Evolutionary conservation across 768 basidiomycete species (phyloP).

Genomic region (Lactifluus subvellereus): DNA sequence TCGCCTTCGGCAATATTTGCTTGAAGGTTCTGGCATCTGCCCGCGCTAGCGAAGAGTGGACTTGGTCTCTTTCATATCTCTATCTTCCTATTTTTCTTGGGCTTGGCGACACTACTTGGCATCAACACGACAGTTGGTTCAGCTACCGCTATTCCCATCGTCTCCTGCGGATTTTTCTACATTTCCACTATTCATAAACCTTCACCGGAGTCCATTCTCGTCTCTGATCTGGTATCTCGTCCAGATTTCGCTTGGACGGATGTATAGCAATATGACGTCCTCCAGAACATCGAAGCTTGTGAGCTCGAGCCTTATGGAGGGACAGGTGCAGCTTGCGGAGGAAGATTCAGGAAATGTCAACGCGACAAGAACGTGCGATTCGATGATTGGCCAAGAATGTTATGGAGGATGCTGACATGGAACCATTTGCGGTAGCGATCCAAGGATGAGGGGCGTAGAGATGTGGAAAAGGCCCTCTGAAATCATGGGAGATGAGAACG

Average conservation of each 20-base stretch:
- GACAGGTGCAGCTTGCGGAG: constrained; percentile 5
- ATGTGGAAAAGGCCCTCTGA: background rate
- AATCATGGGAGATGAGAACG: too few relatives aligned
- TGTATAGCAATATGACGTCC: background rate
- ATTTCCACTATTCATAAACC: background rate
- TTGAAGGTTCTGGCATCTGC: too few relatives aligned
- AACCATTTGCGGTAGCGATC: background rate
- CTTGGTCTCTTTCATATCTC: too few relatives aligned
- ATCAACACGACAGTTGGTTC: too few relatives aligned
- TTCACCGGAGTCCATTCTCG: constrained; percentile 5
- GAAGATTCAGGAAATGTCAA: background rate
- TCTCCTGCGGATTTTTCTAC: constrained; percentile 11
- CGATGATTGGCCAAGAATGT: background rate
- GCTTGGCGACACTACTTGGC: too few relatives aligned
- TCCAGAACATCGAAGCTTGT: background rate
- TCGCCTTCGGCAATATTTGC: too few relatives aligned
- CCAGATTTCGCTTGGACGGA: background rate
- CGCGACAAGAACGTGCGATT: constrained; percentile 7
- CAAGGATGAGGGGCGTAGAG: background rate
- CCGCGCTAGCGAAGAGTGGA: too few relatives aligned
- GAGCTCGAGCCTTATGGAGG: background rate
- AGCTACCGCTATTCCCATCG: background rate
- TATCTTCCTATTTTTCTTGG: too few relatives aligned
- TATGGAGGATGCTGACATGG: background rate
- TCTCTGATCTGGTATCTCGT: constrained; percentile 1